Evolutionary conservation across 345 rosid species (phyloP).

Genomic region (Erodium maritimum): DNA sequence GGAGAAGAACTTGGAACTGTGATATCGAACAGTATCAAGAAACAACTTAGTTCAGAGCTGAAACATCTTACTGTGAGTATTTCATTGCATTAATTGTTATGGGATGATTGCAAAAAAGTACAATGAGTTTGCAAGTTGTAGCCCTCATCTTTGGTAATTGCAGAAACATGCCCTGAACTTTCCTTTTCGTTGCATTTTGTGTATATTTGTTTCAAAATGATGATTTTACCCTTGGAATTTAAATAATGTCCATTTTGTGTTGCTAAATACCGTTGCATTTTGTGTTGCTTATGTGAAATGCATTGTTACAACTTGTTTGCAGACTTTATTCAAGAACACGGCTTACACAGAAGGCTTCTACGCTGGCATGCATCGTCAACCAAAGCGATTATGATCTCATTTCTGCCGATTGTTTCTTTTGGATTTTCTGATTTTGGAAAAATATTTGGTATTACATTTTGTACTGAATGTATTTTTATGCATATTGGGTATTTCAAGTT

Average conservation of each 20-base stretch:
- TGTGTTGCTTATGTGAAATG: background rate
- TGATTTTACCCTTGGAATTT: too few relatives aligned
- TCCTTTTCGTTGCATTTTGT: too few relatives aligned
- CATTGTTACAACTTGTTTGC: conserved; percentile 11
- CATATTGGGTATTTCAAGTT: too few relatives aligned
- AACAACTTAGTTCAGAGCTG: conserved; percentile 44
- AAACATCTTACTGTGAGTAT: conserved; percentile 52
- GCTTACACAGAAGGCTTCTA: conserved; percentile 73
- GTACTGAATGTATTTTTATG: too few relatives aligned
- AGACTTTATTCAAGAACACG: conserved; percentile 73
- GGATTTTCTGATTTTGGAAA: background rate
- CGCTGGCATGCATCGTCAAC: conserved; percentile 38
- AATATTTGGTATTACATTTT: too few relatives aligned
- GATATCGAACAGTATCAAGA: conserved; percentile 35
- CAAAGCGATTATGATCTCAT: conserved; percentile 19
- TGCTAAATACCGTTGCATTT: background rate
- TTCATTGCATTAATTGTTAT: background rate
- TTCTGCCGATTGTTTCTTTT: background rate
- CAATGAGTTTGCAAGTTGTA: too few relatives aligned
- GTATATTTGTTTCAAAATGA: too few relatives aligned
- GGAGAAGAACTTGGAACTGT: conserved; percentile 38
- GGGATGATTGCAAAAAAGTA: background rate
- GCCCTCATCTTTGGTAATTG: too few relatives aligned
- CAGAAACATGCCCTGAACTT: too few relatives aligned
- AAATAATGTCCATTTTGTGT: background rate